Percentiles rank a stretch among this genome's conserved stretches.
These are phyloP conservation scores for Skeletonema costatum DNA, from an alignment of 108 stramenopile genomes.

Conservation along the genomic window DNA sequence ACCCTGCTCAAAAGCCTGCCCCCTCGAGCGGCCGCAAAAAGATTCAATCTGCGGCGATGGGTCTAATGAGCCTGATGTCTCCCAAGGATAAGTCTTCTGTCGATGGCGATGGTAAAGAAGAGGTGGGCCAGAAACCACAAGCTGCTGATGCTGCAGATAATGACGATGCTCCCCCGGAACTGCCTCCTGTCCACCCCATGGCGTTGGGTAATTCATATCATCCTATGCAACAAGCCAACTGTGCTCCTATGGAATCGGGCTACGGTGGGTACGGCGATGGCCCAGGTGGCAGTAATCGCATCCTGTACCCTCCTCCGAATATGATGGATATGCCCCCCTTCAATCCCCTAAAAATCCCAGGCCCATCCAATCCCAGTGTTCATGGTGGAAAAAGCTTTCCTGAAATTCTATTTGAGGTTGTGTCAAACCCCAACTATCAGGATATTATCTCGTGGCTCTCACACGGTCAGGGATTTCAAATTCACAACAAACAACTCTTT, in stretches of 20 bases:
- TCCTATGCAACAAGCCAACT: neutral
- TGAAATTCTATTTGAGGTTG: slow-evolving; percentile 18
- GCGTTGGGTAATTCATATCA: neutral
- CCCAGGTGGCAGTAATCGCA: neutral
- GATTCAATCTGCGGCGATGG: neutral
- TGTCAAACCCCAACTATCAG: slow-evolving; percentile 39
- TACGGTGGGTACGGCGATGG: neutral
- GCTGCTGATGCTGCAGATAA: neutral
- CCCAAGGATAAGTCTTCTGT: neutral
- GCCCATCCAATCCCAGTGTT: neutral
- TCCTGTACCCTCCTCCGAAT: neutral
- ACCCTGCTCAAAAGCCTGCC: neutral
- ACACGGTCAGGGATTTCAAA: slow-evolving; percentile 66
- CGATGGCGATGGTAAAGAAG: neutral
- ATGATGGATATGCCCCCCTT: neutral
- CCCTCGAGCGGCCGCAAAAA: neutral
- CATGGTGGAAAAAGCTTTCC: slow-evolving; percentile 18
- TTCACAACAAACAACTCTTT: slow-evolving; percentile 64
- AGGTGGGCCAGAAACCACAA: neutral
- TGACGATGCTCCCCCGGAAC: neutral
- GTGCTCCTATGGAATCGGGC: neutral
- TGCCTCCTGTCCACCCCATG: neutral
- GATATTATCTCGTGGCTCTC: slow-evolving; percentile 68
- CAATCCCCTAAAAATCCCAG: neutral
- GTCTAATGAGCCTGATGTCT: neutral